Evolutionary conservation across 192 early-diverging fungal species (phyloP).

Genomic region (Mortierella alpina): DNA sequence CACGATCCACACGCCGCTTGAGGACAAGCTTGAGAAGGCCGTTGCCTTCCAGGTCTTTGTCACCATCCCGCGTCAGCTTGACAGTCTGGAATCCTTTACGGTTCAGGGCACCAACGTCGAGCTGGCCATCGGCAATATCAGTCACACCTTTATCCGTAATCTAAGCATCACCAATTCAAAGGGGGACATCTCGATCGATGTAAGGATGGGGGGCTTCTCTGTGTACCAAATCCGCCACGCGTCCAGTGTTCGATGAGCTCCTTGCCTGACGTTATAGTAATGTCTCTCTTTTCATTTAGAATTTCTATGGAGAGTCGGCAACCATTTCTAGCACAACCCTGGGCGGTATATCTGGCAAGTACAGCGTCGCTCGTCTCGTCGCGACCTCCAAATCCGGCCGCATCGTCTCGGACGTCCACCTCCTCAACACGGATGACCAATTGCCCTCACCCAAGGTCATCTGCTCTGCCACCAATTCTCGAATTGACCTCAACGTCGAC

Average conservation of each 20-base stretch:
- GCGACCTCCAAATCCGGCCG: conserved; percentile 14
- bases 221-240: background rate
- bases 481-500: conserved; percentile 28
- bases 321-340: conserved; percentile 2
- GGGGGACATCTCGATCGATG: conserved; percentile 42
- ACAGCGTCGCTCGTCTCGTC: conserved; percentile 29
- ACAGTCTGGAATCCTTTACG: conserved; percentile 42
- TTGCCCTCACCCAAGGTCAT: conserved; percentile 38
- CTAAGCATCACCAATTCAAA: conserved; percentile 13
- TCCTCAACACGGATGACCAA: conserved; percentile 50
- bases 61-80: conserved; percentile 37
- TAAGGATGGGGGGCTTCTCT: background rate
- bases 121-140: conserved; percentile 42
- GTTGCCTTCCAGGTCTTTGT: conserved; percentile 46
- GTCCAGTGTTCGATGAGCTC: background rate
- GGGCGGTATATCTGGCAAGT: conserved; percentile 30
- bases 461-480: conserved; percentile 7
- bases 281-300: conserved; percentile 11
- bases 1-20: conserved; percentile 45
- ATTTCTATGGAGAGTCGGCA: conserved; percentile 38
- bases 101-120: conserved; percentile 36
- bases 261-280: background rate
- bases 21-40: conserved; percentile 37
- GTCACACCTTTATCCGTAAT: conserved; percentile 42
- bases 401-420: conserved; percentile 13